Evolutionary conservation across 2,329 filamentous ascomycete genomes (phyloP), one percentile per base, ranked within the genome.

Genomic region (Botryotinia narcissicola): DNA sequence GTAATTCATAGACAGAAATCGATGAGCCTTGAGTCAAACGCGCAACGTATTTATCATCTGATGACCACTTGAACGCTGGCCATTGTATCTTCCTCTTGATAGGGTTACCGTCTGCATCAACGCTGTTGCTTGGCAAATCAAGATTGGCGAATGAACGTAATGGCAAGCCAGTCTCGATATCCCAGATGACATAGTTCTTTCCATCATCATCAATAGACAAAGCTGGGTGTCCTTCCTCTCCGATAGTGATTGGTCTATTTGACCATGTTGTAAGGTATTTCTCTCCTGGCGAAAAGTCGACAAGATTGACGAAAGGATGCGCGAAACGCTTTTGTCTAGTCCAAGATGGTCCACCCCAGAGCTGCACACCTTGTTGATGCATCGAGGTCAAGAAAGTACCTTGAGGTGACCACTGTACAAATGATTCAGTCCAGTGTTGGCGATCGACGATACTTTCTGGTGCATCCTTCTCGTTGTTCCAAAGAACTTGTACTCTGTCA

Each of bases 111-210:
- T 91, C 89, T 54, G 86, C 86, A 73, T 91, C 90, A 68, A 83
- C 84, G 54, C 85, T 84, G 67, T 88, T 86, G 77, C 87, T 88
- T 44, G 93, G 90, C 22, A 93, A 85, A 78, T 99, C 96, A 76
- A 97, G 88, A 78, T 95, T 97, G 76, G 93, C 91, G 81, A 99
- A 99, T 0, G 96, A 98, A 76, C 96, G 93, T 69, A 99, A 88
- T 73, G 95, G 94, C 82, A 95, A 93, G 79, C 90, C 91, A 16
- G 95, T 96, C 70, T 93, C 92, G 75, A 98, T 91, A 81, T 98
- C 95, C 96, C 96, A 99, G 81, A 99, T 95, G 81, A 99, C 92
- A 83, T 98, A 98, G 88, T 98, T 98, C 88, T 98, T 98, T 83
- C 96, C 96, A 79, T 99, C 95, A 81, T 99, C 96, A 80, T 98